Evolutionary conservation across 345 rosid species (phyloP).

Genomic region (Lepidium sativum): DNA sequence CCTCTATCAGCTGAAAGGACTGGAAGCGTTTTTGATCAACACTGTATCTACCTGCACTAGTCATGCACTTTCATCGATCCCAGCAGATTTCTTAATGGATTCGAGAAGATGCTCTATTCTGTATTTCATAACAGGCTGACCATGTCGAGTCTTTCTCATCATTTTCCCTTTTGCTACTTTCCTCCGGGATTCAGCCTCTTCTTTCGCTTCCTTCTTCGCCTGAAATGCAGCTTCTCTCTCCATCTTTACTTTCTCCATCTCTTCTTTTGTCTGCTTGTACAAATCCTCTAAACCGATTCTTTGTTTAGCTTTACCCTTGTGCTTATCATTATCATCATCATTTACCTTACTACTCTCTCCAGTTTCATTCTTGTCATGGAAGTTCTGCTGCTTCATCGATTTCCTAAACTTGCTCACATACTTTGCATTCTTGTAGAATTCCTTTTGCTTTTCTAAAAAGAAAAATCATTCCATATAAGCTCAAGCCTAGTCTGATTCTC

Average conservation of each 20-base stretch:
- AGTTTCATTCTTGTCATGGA: constrained; percentile 27
- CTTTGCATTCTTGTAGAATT: constrained; percentile 79
- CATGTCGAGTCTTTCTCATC: constrained; percentile 64
- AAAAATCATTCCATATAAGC: not conserved
- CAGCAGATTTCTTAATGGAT: constrained; percentile 45
- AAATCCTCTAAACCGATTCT: constrained; percentile 38
- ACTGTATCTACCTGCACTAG: not conserved
- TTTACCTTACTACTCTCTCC: constrained; percentile 23
- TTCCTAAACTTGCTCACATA: constrained; percentile 60
- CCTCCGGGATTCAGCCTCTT: constrained; percentile 61
- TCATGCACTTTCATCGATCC: not conserved
- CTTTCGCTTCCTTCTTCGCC: constrained; percentile 62
- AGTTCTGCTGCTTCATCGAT: constrained; percentile 34
- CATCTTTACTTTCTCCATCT: constrained; percentile 51
- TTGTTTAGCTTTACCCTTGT: constrained; percentile 17
- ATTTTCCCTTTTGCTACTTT: constrained; percentile 54
- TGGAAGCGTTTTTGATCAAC: not conserved
- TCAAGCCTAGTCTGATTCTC: constrained; percentile 2
- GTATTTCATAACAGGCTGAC: constrained; percentile 92
- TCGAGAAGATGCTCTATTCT: constrained; percentile 79
- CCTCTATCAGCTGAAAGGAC: not conserved
- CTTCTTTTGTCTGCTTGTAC: constrained; percentile 61
- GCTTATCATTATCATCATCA: constrained; percentile 17
- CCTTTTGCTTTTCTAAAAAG: constrained; percentile 53
- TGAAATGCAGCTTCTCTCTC: constrained; percentile 53